Evolutionary conservation across 352 stramenopile species (phyloP).

Genomic region (Aphanomyces cochlioides): DNA sequence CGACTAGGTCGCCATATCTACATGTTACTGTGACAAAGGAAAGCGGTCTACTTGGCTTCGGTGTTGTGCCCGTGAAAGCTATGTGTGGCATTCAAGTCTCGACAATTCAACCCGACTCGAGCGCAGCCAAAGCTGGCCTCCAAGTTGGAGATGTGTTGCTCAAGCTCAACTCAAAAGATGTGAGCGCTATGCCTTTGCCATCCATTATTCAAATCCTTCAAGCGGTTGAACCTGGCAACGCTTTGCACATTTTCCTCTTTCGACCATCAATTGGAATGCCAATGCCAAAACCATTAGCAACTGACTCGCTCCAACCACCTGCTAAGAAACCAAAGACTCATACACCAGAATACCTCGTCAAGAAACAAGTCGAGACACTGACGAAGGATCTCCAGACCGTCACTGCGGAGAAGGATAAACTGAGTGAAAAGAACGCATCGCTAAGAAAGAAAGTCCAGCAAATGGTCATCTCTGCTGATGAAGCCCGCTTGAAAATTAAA

Average conservation of each 20-base stretch:
- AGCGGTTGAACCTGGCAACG: conserved; percentile 13
- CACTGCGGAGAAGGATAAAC: conserved; percentile 40
- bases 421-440: conserved; percentile 64
- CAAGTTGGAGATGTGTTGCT: conserved; percentile 16
- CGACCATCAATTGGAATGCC: conserved; percentile 9
- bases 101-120: conserved; percentile 24
- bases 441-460: conserved; percentile 67
- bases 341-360: conserved; percentile 40
- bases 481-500: conserved; percentile 54
- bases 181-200: conserved; percentile 8
- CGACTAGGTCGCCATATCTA: conserved; percentile 7
- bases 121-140: conserved; percentile 14
- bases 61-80: conserved; percentile 9
- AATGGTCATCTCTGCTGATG: conserved; percentile 74
- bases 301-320: background rate
- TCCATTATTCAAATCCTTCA: conserved; percentile 17
- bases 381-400: conserved; percentile 59
- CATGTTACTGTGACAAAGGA: conserved; percentile 16
- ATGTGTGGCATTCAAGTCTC: conserved; percentile 25
- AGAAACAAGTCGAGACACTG: conserved; percentile 46
- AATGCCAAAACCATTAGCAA: background rate
- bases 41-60: conserved; percentile 23
- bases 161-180: conserved; percentile 8
- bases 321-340: conserved; percentile 28
- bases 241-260: conserved; percentile 13